phyloP scores from a whole-genome alignment of 2,329 filamentous ascomycete species.

The Fusarium musae region DNA sequence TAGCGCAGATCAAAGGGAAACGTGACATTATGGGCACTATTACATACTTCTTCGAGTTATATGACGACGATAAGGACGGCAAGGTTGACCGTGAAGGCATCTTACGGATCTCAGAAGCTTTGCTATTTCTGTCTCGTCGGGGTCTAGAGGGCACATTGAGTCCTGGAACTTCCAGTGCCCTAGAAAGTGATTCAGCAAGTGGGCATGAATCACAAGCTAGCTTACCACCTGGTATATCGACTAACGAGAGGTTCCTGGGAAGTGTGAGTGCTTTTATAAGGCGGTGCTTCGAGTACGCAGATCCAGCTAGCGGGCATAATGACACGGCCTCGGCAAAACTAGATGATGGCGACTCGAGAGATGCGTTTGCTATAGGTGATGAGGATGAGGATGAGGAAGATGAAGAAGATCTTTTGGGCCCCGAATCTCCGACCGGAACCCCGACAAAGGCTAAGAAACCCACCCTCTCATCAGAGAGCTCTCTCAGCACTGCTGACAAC shows the following conservation, averaged over 20 bases:
- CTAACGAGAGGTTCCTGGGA: slow-evolving; percentile 88
- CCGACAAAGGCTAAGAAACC: slow-evolving; percentile 57
- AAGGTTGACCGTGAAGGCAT: slow-evolving; percentile 96
- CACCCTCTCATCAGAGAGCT: slow-evolving; percentile 53
- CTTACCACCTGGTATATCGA: slow-evolving; percentile 64
- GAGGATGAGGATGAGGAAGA: slow-evolving; percentile 82
- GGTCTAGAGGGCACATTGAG: slow-evolving; percentile 82
- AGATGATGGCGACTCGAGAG: slow-evolving; percentile 44
- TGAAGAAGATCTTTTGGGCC: slow-evolving; percentile 68
- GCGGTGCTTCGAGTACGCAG: slow-evolving; percentile 97
- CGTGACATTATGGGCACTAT: slow-evolving; percentile 98
- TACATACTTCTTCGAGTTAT: slow-evolving; percentile 96
- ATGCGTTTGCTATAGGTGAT: slow-evolving; percentile 80
- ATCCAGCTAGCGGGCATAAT: slow-evolving; percentile 75
- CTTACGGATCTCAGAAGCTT: slow-evolving; percentile 89
- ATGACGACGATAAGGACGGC: slow-evolving; percentile 92
- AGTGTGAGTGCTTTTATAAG: slow-evolving; percentile 96
- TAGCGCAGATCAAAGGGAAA: slow-evolving; percentile 91
- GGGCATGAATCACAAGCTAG: slow-evolving; percentile 50
- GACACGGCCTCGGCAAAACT: slow-evolving; percentile 43
- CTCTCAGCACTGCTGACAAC: slow-evolving; percentile 21
- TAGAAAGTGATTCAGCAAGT: slow-evolving; percentile 54
- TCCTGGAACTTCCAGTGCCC: slow-evolving; percentile 68
- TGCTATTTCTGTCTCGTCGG: slow-evolving; percentile 90
- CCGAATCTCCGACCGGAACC: slow-evolving; percentile 60